Evolutionary conservation across 2,329 filamentous ascomycete species (phyloP).

Genomic region (Aspergillus hiratsukae): DNA sequence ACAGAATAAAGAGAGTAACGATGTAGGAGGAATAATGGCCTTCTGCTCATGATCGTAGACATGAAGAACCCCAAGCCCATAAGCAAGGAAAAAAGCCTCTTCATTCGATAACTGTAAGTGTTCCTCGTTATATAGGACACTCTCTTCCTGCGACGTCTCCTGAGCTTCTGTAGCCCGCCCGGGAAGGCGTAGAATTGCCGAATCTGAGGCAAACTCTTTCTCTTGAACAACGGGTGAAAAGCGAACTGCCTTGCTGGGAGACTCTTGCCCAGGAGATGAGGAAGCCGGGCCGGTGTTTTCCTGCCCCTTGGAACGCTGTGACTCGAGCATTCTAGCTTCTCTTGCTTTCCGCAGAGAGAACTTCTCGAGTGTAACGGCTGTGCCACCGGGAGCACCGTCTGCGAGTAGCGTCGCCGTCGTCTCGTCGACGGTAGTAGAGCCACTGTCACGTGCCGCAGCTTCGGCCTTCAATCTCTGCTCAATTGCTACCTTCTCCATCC

Average conservation of each 20-base stretch:
- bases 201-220: conserved; percentile 49
- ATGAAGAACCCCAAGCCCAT: conserved; percentile 69
- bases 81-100: conserved; percentile 86
- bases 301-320: conserved; percentile 16
- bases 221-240: conserved; percentile 66
- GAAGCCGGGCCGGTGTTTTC: conserved; percentile 5
- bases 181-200: conserved; percentile 12
- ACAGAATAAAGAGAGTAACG: conserved; percentile 65
- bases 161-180: conserved; percentile 6
- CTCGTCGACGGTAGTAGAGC: conserved; percentile 9
- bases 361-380: conserved; percentile 22
- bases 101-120: conserved; percentile 89
- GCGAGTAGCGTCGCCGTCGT: conserved; percentile 7
- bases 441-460: conserved; percentile 30
- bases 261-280: conserved; percentile 8
- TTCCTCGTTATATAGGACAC: conserved; percentile 55
- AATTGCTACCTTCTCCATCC: conserved; percentile 77
- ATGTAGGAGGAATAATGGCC: conserved; percentile 46
- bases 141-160: conserved; percentile 21
- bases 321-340: conserved; percentile 24
- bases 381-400: conserved; percentile 15
- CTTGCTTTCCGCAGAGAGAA: conserved; percentile 33
- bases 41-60: conserved; percentile 45
- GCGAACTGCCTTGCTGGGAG: conserved; percentile 57
- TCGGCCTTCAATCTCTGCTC: conserved; percentile 63